Evolutionary conservation across 2,329 filamentous ascomycete species (phyloP), one percentile per base, ranked within the genome.

Genomic region (Lasiodiplodia citricola): DNA sequence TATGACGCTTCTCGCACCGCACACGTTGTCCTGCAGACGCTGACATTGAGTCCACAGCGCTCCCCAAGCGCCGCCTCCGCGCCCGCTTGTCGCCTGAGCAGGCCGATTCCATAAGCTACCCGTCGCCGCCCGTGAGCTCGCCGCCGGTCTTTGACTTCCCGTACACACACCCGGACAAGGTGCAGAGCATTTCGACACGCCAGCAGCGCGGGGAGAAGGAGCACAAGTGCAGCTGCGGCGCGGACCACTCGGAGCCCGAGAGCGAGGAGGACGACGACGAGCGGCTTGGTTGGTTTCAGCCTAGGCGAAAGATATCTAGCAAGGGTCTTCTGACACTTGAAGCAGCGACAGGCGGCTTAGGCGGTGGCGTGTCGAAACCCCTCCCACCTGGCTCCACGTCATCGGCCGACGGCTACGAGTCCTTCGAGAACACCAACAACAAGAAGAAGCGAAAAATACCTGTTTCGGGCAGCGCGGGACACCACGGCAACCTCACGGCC

Each of bases 401-500:
- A 14, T 89, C 90, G 28, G 86, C 88, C 13, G 95, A 98, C 78
- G 94, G 94, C 16, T 98, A 98, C 79, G 96, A 99, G 79, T 96
- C 93, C 7, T 97, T 97, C 75, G 96, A 99, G 80, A 98, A 98
- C 75, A 97, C 93, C 44, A 98, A 97, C 80, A 99, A 99, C 79
- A 99, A 99, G 82, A 99, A 98, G 84, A 98, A 99, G 81, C 88
- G 96, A 73, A 99, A 99, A 82, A 98, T 99, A 47, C 96, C 96
- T 0, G 94, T 94, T 0, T 93, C 93, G 11, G 92, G 92, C 21
- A 92, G 92, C 74, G 85, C 89, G 16, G 87, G 83, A 67, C 87
- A 89, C 75, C 84, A 89, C 71, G 72, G 74, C 47, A 82, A 83
- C 68, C 80, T 92, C 64, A 88, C 88, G 18, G 85, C 87, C 35